Conservation (phyloP, 306 rosid genomes). For the Lotus japonicus region DNA sequence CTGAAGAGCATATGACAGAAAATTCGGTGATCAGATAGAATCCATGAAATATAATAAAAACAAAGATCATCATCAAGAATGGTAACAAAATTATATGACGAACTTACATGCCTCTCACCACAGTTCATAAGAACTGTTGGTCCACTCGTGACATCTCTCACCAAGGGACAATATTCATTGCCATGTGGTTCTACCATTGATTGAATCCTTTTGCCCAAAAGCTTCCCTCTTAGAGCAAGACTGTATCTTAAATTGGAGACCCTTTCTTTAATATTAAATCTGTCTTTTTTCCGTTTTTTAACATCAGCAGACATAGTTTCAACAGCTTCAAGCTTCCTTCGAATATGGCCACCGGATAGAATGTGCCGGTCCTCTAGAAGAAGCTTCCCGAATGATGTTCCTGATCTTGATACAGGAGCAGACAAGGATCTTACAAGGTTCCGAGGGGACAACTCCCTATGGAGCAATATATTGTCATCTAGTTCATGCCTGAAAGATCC, state of each 20-base stretch:
- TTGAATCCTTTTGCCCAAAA: conserved; percentile 72
- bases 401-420: conserved; percentile 88
- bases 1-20: conserved; percentile 35
- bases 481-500: conserved; percentile 79
- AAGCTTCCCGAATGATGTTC: conserved; percentile 97
- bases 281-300: conserved; percentile 64
- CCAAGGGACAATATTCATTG: conserved; percentile 33
- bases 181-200: conserved; percentile 48
- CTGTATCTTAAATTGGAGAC: conserved; percentile 74
- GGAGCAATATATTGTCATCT: conserved; percentile 39
- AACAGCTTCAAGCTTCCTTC: conserved; percentile 82
- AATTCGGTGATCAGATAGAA: conserved; percentile 18
- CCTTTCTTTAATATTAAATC: conserved; percentile 73
- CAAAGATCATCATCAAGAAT: not conserved
- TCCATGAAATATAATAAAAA: conserved; percentile 15
- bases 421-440: conserved; percentile 87
- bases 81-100: not conserved
- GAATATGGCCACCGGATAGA: conserved; percentile 83
- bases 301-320: conserved; percentile 39
- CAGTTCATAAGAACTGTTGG: conserved; percentile 75
- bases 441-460: conserved; percentile 67
- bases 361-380: conserved; percentile 92
- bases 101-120: conserved; percentile 71
- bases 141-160: conserved; percentile 70
- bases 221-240: conserved; percentile 61